These are phyloP conservation scores for sunflower (Helianthus annuus) DNA, from an alignment of 129 eudicot genomes.

Conservation along the genomic window DNA sequence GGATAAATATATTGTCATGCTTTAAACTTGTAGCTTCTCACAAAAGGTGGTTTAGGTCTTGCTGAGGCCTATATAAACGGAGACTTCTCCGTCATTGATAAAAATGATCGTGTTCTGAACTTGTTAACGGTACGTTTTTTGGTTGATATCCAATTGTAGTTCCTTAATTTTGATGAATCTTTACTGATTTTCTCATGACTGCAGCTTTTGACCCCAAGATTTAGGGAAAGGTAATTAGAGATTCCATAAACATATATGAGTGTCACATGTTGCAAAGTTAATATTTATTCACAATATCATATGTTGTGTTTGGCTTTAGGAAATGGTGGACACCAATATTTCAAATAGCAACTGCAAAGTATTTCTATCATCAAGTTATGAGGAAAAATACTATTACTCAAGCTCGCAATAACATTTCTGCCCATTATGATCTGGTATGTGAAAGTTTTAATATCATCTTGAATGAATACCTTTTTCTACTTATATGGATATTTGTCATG, in stretches of 20 bases:
- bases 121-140: conserved; percentile 53
- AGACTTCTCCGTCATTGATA: conserved; percentile 77
- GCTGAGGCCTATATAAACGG: conserved; percentile 87
- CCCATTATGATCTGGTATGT: conserved; percentile 77
- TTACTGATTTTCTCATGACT: neutral
- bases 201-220: conserved; percentile 56
- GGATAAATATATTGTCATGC: too few relatives aligned
- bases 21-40: conserved; percentile 48
- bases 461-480: neutral
- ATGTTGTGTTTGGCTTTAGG: conserved; percentile 30
- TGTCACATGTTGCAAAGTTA: neutral
- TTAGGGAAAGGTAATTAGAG: conserved; percentile 50
- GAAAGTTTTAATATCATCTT: neutral
- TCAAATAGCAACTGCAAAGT: conserved; percentile 74
- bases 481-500: neutral
- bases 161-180: neutral
- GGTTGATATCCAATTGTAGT: neutral
- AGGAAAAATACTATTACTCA: conserved; percentile 71
- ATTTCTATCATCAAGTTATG: conserved; percentile 56
- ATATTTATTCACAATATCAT: neutral
- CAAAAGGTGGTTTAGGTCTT: conserved; percentile 82
- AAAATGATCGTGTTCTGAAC: conserved; percentile 63
- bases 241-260: neutral
- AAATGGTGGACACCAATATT: conserved; percentile 91
- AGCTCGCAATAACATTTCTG: conserved; percentile 85